Conservation (phyloP, 495 filamentous ascomycete genomes). For the Daldinia grandis region DNA sequence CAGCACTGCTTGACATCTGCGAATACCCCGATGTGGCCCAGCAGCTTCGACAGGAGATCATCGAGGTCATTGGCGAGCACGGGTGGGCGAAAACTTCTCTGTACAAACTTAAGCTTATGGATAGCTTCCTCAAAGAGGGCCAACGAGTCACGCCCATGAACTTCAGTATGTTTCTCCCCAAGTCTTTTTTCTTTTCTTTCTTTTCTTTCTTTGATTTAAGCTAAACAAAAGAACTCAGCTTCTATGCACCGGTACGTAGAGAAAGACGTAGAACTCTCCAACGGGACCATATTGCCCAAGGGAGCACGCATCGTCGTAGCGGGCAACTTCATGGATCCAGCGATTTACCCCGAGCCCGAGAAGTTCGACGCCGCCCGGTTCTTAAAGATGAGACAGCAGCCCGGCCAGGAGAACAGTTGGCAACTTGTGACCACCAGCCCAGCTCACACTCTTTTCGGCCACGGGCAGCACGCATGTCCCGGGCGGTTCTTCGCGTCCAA, state of each 20-base stretch:
- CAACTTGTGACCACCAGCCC: slow-evolving; percentile 59
- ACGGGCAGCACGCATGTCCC: slow-evolving; percentile 61
- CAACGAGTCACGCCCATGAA: slow-evolving; percentile 49
- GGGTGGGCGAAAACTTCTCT: slow-evolving; percentile 59
- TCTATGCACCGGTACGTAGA: slow-evolving; percentile 55
- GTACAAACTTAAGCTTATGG: slow-evolving; percentile 61
- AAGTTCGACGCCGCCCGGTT: slow-evolving; percentile 59
- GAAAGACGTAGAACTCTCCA: slow-evolving; percentile 52
- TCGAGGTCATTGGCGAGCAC: slow-evolving; percentile 46
- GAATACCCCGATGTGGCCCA: slow-evolving; percentile 49
- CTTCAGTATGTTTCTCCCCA: slow-evolving; percentile 42
- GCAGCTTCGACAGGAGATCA: slow-evolving; percentile 52
- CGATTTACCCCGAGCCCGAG: slow-evolving; percentile 53
- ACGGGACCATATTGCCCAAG: slow-evolving; percentile 61
- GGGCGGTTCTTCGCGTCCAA: slow-evolving; percentile 61
- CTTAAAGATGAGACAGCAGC: slow-evolving; percentile 53
- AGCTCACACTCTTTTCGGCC: slow-evolving; percentile 56
- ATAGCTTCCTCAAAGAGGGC: slow-evolving; percentile 58
- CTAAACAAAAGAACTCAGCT: slow-evolving; percentile 44
- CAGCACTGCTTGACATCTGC: slow-evolving; percentile 53
- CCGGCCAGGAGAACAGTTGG: slow-evolving; percentile 55
- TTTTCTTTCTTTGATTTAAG: background rate
- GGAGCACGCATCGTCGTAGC: slow-evolving; percentile 53
- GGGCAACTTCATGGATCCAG: slow-evolving; percentile 49
- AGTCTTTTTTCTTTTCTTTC: background rate